Evolutionary conservation across 2,329 filamentous ascomycete species (phyloP).

Genomic region (Endoconidiophora polonica): DNA sequence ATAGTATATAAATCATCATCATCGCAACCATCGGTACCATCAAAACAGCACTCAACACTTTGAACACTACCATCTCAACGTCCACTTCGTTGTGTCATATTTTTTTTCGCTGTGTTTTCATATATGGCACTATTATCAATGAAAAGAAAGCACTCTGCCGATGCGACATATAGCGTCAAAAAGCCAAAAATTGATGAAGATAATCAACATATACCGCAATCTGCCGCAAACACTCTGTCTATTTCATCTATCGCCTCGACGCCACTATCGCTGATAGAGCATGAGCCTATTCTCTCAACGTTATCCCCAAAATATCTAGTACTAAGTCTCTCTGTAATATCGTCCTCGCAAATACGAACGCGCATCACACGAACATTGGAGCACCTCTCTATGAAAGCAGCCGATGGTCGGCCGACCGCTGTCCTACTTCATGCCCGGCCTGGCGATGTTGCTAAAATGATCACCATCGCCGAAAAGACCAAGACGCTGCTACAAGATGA

Average conservation of each 20-base stretch:
- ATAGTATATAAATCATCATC: no score
- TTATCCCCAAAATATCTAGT: conserved; percentile 25
- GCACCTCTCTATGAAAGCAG: conserved; percentile 23
- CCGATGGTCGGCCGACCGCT: conserved; percentile 17
- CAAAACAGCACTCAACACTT: no score
- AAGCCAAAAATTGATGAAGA: conserved; percentile 1
- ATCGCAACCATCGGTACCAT: no score
- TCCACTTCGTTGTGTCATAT: no score
- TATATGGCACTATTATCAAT: not conserved
- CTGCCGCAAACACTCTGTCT: not conserved
- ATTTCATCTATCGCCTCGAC: not conserved
- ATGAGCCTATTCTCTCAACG: not conserved
- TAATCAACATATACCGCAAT: not conserved
- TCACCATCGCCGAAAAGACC: conserved; percentile 50
- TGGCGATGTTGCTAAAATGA: conserved; percentile 43
- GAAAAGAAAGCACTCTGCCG: conserved; percentile 7
- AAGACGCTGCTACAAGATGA: conserved; percentile 37
- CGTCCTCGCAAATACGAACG: conserved; percentile 42
- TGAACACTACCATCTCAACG: no score
- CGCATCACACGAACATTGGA: conserved; percentile 29
- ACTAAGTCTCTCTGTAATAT: conserved; percentile 36
- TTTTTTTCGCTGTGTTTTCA: no score
- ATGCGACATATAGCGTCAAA: not conserved
- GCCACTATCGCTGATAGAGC: not conserved
- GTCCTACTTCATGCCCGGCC: conserved; percentile 36